These are phyloP conservation scores for Cyclostephanos tholiformis DNA, from an alignment of 108 stramenopile genomes.

Conservation along the genomic window DNA sequence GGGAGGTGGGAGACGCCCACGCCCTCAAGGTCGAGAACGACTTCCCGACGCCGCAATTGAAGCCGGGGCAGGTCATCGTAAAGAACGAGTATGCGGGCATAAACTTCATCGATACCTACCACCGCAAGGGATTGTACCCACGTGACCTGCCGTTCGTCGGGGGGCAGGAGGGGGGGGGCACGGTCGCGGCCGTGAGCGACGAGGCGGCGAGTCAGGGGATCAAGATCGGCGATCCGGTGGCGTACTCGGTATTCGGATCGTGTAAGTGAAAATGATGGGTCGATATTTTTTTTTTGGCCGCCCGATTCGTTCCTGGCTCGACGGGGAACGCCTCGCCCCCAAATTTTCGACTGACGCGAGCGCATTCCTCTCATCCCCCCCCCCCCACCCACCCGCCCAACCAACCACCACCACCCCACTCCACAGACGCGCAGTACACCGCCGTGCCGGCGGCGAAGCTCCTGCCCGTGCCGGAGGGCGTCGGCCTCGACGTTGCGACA, in stretches of 20 bases:
- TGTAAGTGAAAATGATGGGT: constrained; percentile 26
- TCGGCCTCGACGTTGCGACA: constrained; percentile 53
- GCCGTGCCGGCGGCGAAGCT: constrained; percentile 52
- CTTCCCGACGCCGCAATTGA: constrained; percentile 52
- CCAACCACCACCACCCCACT: neutral
- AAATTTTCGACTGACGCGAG: too few species aligned
- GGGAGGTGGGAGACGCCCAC: constrained; percentile 66
- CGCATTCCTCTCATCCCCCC: too few species aligned
- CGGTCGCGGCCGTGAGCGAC: constrained; percentile 52
- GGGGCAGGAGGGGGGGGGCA: constrained; percentile 80
- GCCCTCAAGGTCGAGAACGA: constrained; percentile 60
- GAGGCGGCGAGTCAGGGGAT: constrained; percentile 45
- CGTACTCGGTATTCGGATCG: constrained; percentile 58
- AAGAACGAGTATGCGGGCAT: constrained; percentile 74
- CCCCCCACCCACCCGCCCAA: neutral
- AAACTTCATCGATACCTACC: constrained; percentile 86
- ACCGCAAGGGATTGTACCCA: constrained; percentile 74
- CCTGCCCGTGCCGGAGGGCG: constrained; percentile 62
- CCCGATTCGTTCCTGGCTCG: too few species aligned
- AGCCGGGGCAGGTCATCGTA: constrained; percentile 63
- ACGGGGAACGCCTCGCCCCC: too few species aligned
- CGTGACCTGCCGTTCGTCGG: constrained; percentile 62
- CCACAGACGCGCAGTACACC: constrained; percentile 54
- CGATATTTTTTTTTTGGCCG: too few species aligned
- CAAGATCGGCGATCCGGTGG: constrained; percentile 58